These are phyloP conservation scores for Colletotrichum viniferum DNA, from an alignment of 2,329 filamentous ascomycete genomes.

Conservation along the genomic window DNA sequence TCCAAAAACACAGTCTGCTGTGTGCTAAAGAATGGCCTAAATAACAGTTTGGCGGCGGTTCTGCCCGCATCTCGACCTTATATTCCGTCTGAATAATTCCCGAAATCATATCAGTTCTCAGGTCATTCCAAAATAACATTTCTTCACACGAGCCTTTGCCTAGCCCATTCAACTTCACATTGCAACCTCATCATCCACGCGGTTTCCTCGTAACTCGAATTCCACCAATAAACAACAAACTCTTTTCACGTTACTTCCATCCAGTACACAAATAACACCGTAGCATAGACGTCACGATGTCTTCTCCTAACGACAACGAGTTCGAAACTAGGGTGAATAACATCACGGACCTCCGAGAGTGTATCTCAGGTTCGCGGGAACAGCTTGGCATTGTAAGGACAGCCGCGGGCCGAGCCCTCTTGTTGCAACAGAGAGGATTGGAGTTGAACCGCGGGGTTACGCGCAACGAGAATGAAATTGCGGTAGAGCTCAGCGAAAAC, in stretches of 20 bases:
- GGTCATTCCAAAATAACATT: neutral
- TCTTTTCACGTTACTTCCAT: neutral
- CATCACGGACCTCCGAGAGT: neutral
- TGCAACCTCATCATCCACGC: accelerated
- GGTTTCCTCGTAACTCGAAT: accelerated
- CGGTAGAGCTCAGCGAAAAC: neutral
- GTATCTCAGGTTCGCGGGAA: neutral
- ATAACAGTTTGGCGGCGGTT: accelerated
- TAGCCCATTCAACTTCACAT: neutral
- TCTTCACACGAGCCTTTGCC: accelerated
- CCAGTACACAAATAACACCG: neutral
- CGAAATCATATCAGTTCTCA: neutral
- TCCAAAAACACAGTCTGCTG: neutral
- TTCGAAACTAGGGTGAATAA: neutral
- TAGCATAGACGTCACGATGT: neutral
- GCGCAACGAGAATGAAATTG: neutral
- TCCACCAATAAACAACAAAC: accelerated
- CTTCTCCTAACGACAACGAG: neutral
- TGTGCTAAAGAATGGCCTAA: accelerated
- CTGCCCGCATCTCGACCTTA: neutral
- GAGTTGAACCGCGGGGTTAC: neutral
- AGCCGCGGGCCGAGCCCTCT: neutral
- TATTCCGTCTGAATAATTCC: neutral
- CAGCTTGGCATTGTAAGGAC: neutral
- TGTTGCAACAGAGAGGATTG: neutral